Percentiles rank a stretch among this genome's conserved stretches.
phyloP scores from a whole-genome alignment of 2,329 filamentous ascomycete species.

The Daldinia eschscholtzii region DNA sequence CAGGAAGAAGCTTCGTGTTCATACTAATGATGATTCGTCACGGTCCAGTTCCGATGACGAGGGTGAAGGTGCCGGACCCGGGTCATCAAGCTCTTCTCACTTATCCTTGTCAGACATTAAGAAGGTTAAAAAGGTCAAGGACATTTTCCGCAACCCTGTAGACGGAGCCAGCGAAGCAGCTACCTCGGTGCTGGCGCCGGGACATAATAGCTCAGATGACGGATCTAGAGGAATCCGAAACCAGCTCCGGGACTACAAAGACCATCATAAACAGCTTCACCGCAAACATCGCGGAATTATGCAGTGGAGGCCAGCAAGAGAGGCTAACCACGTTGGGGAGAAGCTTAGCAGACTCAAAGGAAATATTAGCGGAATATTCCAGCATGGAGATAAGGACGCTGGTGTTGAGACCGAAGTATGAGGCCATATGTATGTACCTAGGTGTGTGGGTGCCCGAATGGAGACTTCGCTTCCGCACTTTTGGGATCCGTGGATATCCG shows the following conservation, averaged over 20 bases:
- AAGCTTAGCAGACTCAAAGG: constrained; percentile 69
- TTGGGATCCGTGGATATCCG: no score
- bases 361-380: constrained; percentile 68
- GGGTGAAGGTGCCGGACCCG: constrained; percentile 48
- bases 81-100: constrained; percentile 39
- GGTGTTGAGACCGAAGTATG: constrained; percentile 79
- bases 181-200: constrained; percentile 51
- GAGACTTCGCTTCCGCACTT: neutral
- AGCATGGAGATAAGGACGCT: constrained; percentile 68
- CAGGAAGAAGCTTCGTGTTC: constrained; percentile 52
- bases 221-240: constrained; percentile 62
- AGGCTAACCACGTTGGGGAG: constrained; percentile 64
- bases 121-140: constrained; percentile 48
- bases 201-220: constrained; percentile 57
- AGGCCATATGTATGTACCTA: constrained; percentile 30
- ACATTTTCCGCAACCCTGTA: constrained; percentile 54
- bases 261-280: constrained; percentile 70
- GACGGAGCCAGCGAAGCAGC: constrained; percentile 48
- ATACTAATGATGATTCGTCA: constrained; percentile 53
- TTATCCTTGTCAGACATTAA: constrained; percentile 50
- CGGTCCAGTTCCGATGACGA: constrained; percentile 52
- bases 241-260: constrained; percentile 70
- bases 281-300: constrained; percentile 76
- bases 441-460: neutral
- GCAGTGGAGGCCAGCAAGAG: constrained; percentile 75